Conservation (phyloP, 257 asterid species). For the Nicotiana benthamiana region DNA sequence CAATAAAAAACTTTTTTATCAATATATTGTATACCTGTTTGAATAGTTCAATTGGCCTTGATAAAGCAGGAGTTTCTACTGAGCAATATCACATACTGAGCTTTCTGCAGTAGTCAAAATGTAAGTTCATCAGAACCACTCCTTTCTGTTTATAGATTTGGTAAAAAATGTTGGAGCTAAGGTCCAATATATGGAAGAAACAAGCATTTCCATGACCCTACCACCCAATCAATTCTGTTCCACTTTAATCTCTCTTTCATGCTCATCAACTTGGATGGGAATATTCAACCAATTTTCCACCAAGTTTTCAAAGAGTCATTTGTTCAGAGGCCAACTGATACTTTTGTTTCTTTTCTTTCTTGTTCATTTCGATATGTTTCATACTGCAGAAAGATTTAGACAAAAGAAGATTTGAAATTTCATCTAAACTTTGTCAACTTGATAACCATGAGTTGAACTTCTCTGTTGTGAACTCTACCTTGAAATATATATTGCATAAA, state of each 20-base stretch:
- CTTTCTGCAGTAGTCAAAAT: slow-evolving; percentile 50
- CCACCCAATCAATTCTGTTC: too few relatives aligned
- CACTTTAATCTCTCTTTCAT: neutral
- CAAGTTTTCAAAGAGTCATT: neutral
- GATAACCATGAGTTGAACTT: neutral
- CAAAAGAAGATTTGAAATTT: neutral
- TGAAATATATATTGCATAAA: neutral
- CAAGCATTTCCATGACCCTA: too few relatives aligned
- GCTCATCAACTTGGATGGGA: neutral
- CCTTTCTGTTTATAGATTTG: neutral
- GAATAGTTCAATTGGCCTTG: slow-evolving; percentile 85
- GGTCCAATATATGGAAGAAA: too few relatives aligned
- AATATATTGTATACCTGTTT: slow-evolving; percentile 54
- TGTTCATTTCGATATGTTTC: neutral
- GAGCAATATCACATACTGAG: slow-evolving; percentile 67
- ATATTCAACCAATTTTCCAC: neutral
- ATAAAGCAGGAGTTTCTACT: slow-evolving; percentile 98
- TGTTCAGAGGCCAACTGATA: neutral
- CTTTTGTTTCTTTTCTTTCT: neutral
- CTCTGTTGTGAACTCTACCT: neutral
- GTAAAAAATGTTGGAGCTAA: neutral
- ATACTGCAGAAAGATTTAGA: neutral
- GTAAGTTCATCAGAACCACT: neutral
- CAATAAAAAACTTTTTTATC: slow-evolving; percentile 7
- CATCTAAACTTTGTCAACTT: neutral